Percentiles rank a stretch among this genome's conserved stretches.
Conservation (phyloP, 2,329 filamentous ascomycete genomes). For the Monilinia vaccinii-corymbosi region DNA sequence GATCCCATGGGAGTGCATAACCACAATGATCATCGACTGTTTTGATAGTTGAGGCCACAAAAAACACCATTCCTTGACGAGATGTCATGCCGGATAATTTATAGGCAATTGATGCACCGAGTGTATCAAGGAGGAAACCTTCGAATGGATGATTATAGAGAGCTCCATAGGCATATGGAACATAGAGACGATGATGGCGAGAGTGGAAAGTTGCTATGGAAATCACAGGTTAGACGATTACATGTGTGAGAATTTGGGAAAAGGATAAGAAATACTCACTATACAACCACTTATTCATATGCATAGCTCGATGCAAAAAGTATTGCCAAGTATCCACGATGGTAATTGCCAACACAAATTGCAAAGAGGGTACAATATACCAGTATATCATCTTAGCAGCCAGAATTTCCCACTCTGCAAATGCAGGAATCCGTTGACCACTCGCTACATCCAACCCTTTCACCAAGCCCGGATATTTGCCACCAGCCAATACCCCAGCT, state of each 20-base stretch:
- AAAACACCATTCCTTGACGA: constrained; percentile 83
- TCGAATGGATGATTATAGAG: constrained; percentile 96
- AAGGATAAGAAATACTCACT: constrained; percentile 45
- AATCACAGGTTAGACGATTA: constrained; percentile 12
- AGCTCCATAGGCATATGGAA: constrained; percentile 93
- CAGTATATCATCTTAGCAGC: constrained; percentile 74
- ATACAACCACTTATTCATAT: constrained; percentile 95
- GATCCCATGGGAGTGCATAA: constrained; percentile 92
- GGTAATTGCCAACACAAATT: constrained; percentile 65
- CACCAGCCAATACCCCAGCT: constrained; percentile 68
- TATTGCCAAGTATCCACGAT: constrained; percentile 97
- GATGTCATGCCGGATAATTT: constrained; percentile 73
- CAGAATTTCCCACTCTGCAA: constrained; percentile 73
- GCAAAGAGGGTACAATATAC: constrained; percentile 62
- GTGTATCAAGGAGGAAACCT: constrained; percentile 85
- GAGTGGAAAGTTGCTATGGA: constrained; percentile 75
- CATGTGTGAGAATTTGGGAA: background rate
- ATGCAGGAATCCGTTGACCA: constrained; percentile 52
- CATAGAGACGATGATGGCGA: constrained; percentile 91
- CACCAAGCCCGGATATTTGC: constrained; percentile 65
- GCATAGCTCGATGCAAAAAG: constrained; percentile 93
- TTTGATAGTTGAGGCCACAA: constrained; percentile 82
- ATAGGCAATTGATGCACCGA: constrained; percentile 78
- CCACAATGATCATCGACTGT: constrained; percentile 97
- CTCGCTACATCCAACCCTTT: constrained; percentile 47